These are phyloP conservation scores for Scheffersomyces lignosus DNA, from an alignment of 805 yeast species.

Conservation along the genomic window DNA sequence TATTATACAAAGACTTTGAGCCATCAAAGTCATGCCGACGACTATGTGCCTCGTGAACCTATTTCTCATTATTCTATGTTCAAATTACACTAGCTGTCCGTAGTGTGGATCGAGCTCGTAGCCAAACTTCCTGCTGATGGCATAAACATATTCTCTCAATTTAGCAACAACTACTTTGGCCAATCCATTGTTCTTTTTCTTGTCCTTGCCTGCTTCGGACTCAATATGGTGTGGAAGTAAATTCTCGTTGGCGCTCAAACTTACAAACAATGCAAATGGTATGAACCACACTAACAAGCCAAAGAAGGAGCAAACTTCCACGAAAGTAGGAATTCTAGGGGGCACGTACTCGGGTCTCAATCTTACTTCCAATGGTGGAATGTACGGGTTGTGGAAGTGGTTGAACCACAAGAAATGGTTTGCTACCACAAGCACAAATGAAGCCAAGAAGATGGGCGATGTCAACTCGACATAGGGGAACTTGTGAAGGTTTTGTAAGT, in stretches of 20 bases:
- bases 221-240: conserved; percentile 63
- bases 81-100: background rate
- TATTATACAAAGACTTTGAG: no score
- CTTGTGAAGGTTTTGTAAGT: conserved; percentile 70
- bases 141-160: conserved; percentile 47
- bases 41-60: no score
- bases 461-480: conserved; percentile 83
- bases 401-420: conserved; percentile 92
- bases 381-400: conserved; percentile 69
- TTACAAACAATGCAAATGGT: conserved; percentile 89
- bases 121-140: conserved; percentile 57
- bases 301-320: conserved; percentile 93
- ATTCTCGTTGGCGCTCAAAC: conserved; percentile 89
- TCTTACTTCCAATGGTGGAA: conserved; percentile 67
- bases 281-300: conserved; percentile 92
- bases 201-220: conserved; percentile 18
- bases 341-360: conserved; percentile 58
- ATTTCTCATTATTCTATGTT: no score
- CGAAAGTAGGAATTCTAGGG: conserved; percentile 73
- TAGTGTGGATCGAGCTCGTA: conserved; percentile 57
- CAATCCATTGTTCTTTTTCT: conserved; percentile 50
- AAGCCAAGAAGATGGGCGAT: conserved; percentile 66
- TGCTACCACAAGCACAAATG: conserved; percentile 69
- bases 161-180: conserved; percentile 66
- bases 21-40: no score